Base-by-base conservation (phyloP, 192 early-diverging fungal species). In the Paraglomus brasilianum region DNA sequence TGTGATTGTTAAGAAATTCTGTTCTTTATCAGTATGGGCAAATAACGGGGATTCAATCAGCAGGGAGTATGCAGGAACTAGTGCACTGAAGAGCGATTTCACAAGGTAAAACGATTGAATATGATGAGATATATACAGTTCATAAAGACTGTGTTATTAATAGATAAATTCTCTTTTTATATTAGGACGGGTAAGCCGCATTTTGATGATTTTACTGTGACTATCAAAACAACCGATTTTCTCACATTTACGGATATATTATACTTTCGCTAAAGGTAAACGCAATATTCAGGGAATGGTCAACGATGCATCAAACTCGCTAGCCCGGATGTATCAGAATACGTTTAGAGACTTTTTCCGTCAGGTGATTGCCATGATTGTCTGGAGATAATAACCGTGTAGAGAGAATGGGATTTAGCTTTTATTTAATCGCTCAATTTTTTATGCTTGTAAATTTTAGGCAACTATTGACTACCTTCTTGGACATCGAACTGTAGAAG, bases 11-110 rank as follows among this genome's bases (percentile, higher is more conserved):
- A 42, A 41, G 41, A n/a, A 21, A 39, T 50, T 8, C 8, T 51
- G 10, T 39, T 48, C 8, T 14, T 40, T 57, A 14, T 15, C 52
- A 82, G 85, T 86, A 13, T 92, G 91, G 91, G 91, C 91, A 6
- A 91, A 92, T 74, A 92, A 89, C 62, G 91, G 91, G 21, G 91
- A 92, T 74, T 85, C 82, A 30, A 91, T 92, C 41, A 88, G 86
- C 71, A 74, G 86, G 30, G 87, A 89, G 77, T 90, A 90, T 73
- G 87, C 91, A 11, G 91, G 91, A 7, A 92, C 91, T 1, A 87
- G 85, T 71, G 89, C 91, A 3, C 76, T 92, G 72, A 90, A 91
- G 61, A 88, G 89, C 7, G 91, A 92, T 66, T 92, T 88, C 70
- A 92, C 89, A 5, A 73, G 90, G 71, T 75, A 73, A 65, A 50